These are phyloP conservation scores for Suhomyces pyralidae DNA, from an alignment of 805 yeast genomes.

Conservation along the genomic window DNA sequence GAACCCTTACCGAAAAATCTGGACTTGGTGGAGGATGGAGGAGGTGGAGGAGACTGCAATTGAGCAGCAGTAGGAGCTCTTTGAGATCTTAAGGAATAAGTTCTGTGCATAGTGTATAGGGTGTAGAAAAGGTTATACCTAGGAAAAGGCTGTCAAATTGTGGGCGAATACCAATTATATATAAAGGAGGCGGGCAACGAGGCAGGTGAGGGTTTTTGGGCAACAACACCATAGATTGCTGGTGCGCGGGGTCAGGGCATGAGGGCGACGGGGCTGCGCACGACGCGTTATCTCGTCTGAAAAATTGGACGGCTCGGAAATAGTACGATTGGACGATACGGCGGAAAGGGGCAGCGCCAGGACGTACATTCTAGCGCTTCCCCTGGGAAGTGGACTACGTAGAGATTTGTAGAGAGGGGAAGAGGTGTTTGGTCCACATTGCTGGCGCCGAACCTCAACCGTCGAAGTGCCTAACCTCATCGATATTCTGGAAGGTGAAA, in stretches of 20 bases:
- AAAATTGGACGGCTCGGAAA: not conserved
- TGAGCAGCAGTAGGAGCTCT: constrained; percentile 85
- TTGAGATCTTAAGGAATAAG: constrained; percentile 72
- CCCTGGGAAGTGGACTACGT: not conserved
- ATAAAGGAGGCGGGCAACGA: constrained; percentile 3
- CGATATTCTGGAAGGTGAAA: not conserved
- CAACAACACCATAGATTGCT: constrained; percentile 2
- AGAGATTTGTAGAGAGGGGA: not conserved
- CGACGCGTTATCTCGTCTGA: constrained; percentile 2
- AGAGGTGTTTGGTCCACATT: not conserved
- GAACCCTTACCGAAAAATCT: constrained; percentile 75
- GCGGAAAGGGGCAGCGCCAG: not conserved
- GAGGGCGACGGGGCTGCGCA: constrained; percentile 1
- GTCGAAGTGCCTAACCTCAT: not conserved
- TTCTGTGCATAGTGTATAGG: constrained; percentile 64
- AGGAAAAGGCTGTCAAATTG: not conserved
- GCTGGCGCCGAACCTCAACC: not conserved
- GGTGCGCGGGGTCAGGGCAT: constrained; percentile 2
- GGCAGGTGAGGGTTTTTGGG: not conserved
- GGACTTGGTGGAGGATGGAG: constrained; percentile 68
- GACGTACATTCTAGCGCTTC: no score
- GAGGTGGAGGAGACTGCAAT: constrained; percentile 77
- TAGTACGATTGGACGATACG: not conserved
- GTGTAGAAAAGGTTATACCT: not conserved
- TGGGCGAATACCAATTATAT: constrained; percentile 1